A percentile compares a stretch with the other conserved stretches of the same genome.
These are phyloP conservation scores for Lachnellula hyalina DNA, from an alignment of 2,329 filamentous ascomycete species.

Conservation along the genomic window DNA sequence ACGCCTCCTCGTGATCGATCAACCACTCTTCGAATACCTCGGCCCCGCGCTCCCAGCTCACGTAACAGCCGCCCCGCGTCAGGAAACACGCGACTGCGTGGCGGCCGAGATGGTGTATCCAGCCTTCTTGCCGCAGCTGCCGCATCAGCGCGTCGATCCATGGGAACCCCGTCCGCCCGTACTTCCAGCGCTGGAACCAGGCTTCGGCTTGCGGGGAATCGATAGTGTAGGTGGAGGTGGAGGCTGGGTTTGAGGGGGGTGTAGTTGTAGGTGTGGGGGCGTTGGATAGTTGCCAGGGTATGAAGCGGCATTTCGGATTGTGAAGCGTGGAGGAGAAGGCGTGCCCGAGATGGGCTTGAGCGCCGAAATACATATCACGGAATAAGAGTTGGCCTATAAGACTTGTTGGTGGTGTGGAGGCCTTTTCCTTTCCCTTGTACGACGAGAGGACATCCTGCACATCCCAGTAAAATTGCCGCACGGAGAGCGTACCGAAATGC, in stretches of 20 bases:
- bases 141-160: conserved; percentile 80
- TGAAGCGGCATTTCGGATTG: conserved; percentile 65
- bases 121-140: conserved; percentile 65
- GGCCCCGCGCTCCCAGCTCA: conserved; percentile 73
- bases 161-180: conserved; percentile 67
- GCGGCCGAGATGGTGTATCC: conserved; percentile 74
- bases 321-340: conserved; percentile 59
- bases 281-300: conserved; percentile 62
- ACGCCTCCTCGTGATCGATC: conserved; percentile 68
- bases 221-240: conserved; percentile 54
- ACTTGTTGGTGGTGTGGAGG: conserved; percentile 56
- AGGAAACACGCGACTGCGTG: conserved; percentile 77
- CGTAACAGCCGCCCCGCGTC: conserved; percentile 72
- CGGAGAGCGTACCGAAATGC: conserved; percentile 69
- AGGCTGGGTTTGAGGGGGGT: conserved; percentile 35
- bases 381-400: conserved; percentile 70
- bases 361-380: conserved; percentile 78
- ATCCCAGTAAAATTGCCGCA: conserved; percentile 68
- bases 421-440: conserved; percentile 52
- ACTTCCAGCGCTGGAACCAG: conserved; percentile 65
- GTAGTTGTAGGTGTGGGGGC: conserved; percentile 44
- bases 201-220: conserved; percentile 57
- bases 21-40: conserved; percentile 75
- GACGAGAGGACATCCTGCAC: conserved; percentile 56
- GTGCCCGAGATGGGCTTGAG: conserved; percentile 63